Conservation (phyloP, 148 eudicot genomes). For the Vaccinium macrocarpon region DNA sequence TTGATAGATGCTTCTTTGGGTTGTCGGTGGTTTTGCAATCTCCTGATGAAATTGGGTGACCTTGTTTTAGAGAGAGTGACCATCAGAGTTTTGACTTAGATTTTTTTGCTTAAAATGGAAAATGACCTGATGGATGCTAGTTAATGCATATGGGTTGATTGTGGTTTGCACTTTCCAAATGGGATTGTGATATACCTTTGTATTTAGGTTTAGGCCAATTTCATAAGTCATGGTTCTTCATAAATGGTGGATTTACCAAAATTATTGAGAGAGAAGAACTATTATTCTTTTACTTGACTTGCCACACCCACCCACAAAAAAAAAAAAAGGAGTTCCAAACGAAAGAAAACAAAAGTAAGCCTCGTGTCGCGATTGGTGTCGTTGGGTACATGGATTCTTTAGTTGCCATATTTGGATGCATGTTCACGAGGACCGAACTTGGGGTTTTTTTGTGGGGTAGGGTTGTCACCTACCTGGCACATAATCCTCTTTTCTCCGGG, state of each 20-base stretch:
- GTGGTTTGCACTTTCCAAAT: background rate
- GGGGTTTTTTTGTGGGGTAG: background rate
- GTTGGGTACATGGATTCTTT: background rate
- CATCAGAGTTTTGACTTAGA: too few species aligned
- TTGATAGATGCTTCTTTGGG: background rate
- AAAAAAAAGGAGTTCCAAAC: too few species aligned
- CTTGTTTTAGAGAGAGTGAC: background rate
- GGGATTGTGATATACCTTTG: background rate
- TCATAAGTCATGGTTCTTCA: background rate
- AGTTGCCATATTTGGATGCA: background rate
- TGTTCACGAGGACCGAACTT: background rate
- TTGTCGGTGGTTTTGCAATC: background rate
- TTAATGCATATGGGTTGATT: background rate
- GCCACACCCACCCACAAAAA: too few species aligned
- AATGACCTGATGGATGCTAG: background rate
- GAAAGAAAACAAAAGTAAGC: background rate
- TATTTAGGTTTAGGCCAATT: background rate
- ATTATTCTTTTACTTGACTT: background rate
- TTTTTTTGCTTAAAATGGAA: background rate
- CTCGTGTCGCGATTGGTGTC: background rate
- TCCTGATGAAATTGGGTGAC: background rate
- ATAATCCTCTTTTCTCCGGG: background rate
- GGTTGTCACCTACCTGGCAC: background rate
- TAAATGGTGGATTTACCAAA: background rate
- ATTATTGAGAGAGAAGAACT: background rate